Evolutionary conservation across 2,329 filamentous ascomycete genomes (phyloP).

Genomic region (Apiospora phragmitis): DNA sequence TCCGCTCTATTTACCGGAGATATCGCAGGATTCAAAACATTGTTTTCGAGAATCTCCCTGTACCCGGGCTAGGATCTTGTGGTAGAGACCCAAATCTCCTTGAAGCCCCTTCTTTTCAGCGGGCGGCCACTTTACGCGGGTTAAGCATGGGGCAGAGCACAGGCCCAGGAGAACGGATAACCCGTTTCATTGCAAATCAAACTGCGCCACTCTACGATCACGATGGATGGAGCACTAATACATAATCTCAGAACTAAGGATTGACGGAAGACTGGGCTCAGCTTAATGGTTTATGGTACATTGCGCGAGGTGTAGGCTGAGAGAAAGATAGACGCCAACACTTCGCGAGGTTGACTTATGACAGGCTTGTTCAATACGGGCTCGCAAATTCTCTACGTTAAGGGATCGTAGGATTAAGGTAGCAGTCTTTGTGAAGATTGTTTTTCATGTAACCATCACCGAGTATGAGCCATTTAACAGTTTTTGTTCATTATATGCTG

Average conservation of each 20-base stretch:
- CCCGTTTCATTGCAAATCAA: conserved; percentile 8
- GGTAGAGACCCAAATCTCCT: background rate
- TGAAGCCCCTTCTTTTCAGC: background rate
- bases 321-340: too few relatives aligned
- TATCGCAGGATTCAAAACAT: background rate
- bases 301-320: background rate
- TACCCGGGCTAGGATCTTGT: background rate
- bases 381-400: background rate
- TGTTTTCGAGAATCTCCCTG: background rate
- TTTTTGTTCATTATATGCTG: background rate
- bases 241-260: background rate
- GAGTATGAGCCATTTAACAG: background rate
- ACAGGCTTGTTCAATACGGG: background rate
- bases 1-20: background rate
- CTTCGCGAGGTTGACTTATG: background rate
- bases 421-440: background rate
- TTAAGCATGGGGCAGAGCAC: background rate
- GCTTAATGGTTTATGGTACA: background rate
- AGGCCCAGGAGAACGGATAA: background rate
- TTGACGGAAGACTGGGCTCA: background rate
- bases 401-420: background rate
- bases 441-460: background rate
- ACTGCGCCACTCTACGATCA: background rate
- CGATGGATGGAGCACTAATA: background rate
- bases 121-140: background rate